Conservation (phyloP, 768 basidiomycete genomes). For the Cystobasidium ongulense region DNA sequence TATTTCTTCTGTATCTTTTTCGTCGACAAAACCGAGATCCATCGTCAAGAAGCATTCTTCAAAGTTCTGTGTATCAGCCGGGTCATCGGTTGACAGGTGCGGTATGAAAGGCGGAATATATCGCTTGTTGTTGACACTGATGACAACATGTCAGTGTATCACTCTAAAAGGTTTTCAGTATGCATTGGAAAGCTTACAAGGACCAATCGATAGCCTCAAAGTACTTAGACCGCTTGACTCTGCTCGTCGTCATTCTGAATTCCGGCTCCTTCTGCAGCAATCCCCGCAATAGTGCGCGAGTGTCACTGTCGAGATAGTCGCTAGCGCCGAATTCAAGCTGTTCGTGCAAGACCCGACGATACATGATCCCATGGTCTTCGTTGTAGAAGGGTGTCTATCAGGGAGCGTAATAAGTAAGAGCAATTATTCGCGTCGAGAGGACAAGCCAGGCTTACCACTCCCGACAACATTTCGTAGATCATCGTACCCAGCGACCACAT, state of each 20-base stretch:
- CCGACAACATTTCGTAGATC: slow-evolving; percentile 93
- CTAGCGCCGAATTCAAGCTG: slow-evolving; percentile 76
- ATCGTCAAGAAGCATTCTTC: slow-evolving; percentile 94
- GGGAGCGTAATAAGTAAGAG: slow-evolving; percentile 29
- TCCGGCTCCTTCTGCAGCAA: slow-evolving; percentile 89
- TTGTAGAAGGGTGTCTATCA: slow-evolving; percentile 88
- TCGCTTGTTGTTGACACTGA: slow-evolving; percentile 72
- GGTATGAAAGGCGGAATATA: slow-evolving; percentile 73
- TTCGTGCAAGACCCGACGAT: slow-evolving; percentile 80
- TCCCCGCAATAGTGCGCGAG: slow-evolving; percentile 87
- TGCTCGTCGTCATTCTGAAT: slow-evolving; percentile 80
- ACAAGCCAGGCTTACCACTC: slow-evolving; percentile 59
- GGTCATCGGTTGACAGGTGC: slow-evolving; percentile 79
- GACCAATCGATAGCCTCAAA: slow-evolving; percentile 74
- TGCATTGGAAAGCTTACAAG: slow-evolving; percentile 43
- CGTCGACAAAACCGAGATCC: slow-evolving; percentile 74
- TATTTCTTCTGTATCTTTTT: slow-evolving; percentile 53
- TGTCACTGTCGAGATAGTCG: slow-evolving; percentile 75
- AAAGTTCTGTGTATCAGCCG: slow-evolving; percentile 94
- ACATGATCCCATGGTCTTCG: slow-evolving; percentile 89
- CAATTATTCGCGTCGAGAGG: neutral
- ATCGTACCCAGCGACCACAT: slow-evolving; percentile 99
- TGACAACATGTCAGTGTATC: slow-evolving; percentile 46
- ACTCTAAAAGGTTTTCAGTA: slow-evolving; percentile 32
- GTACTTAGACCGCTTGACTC: slow-evolving; percentile 88